Conservation (phyloP, 179 eudicot species). For the Drosera spatulata region DNA sequence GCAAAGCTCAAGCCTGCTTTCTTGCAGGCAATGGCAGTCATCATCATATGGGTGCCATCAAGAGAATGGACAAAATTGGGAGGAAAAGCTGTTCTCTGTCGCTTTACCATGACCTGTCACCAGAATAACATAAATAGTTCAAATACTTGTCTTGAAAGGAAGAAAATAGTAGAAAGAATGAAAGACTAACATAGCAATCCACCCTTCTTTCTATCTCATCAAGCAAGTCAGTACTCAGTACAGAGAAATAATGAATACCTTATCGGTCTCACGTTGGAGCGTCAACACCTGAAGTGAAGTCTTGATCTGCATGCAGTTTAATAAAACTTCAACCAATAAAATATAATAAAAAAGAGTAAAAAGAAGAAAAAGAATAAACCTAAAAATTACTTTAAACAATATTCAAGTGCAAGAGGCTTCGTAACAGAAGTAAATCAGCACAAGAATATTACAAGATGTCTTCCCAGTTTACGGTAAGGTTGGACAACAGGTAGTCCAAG, state of each 20-base stretch:
- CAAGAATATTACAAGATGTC: slow-evolving; percentile 61
- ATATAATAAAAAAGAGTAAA: slow-evolving; percentile 2
- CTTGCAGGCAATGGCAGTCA: slow-evolving; percentile 95
- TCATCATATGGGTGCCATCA: too few relatives aligned
- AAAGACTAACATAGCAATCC: too few relatives aligned
- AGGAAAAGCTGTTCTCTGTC: slow-evolving; percentile 93
- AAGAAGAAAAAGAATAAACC: not conserved
- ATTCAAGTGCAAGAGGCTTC: too few relatives aligned
- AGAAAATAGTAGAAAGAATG: too few relatives aligned
- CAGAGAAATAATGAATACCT: slow-evolving; percentile 31
- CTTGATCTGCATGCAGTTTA: slow-evolving; percentile 48
- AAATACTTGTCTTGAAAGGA: too few relatives aligned
- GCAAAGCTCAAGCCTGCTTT: slow-evolving; percentile 80
- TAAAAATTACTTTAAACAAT: not conserved
- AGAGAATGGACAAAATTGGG: slow-evolving; percentile 98
- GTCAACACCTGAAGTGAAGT: too few relatives aligned
- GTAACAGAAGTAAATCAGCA: too few relatives aligned
- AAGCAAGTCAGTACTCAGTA: too few relatives aligned
- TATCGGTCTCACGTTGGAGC: slow-evolving; percentile 82
- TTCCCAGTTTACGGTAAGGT: slow-evolving; percentile 69
- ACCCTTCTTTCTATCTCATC: too few relatives aligned
- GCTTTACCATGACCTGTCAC: slow-evolving; percentile 72
- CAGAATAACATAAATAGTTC: too few relatives aligned
- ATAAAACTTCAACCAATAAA: too few relatives aligned
- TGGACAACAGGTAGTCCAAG: slow-evolving; percentile 99